Conservation (phyloP, 495 filamentous ascomycete species). For the Rostrohypoxylon terebratum region DNA sequence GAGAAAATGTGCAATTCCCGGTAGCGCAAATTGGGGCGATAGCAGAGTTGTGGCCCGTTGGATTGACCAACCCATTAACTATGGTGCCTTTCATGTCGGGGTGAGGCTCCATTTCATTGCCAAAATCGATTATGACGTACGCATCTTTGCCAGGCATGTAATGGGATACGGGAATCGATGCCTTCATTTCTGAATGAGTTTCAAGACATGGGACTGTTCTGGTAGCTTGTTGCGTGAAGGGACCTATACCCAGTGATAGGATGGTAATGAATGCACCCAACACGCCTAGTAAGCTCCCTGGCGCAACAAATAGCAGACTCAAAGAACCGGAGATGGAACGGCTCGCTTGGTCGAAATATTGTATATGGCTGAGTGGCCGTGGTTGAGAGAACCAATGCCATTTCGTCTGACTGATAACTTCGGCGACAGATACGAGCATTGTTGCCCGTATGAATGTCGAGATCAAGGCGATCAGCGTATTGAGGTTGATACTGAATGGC, state of each 20-base stretch:
- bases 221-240: constrained; percentile 32
- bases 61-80: constrained; percentile 26
- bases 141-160: constrained; percentile 11
- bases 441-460: constrained; percentile 57
- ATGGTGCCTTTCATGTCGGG: constrained; percentile 35
- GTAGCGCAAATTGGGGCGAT: constrained; percentile 23
- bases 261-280: constrained; percentile 28
- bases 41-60: constrained; percentile 12
- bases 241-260: constrained; percentile 29
- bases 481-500: constrained; percentile 54
- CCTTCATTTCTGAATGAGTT: constrained; percentile 13
- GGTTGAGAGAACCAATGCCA: constrained; percentile 60
- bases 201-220: constrained; percentile 19
- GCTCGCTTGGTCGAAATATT: constrained; percentile 57
- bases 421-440: constrained; percentile 56
- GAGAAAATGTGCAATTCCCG: constrained; percentile 28
- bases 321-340: constrained; percentile 38
- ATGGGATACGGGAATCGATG: constrained; percentile 27
- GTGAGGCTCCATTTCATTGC: constrained; percentile 8
- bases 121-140: neutral
- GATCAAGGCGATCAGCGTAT: constrained; percentile 58
- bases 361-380: constrained; percentile 57
- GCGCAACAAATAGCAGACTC: constrained; percentile 27
- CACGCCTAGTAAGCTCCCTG: constrained; percentile 7
- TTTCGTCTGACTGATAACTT: constrained; percentile 59